phyloP scores from a whole-genome alignment of 2,329 filamentous ascomycete genomes.

The Monilinia fructicola region DNA sequence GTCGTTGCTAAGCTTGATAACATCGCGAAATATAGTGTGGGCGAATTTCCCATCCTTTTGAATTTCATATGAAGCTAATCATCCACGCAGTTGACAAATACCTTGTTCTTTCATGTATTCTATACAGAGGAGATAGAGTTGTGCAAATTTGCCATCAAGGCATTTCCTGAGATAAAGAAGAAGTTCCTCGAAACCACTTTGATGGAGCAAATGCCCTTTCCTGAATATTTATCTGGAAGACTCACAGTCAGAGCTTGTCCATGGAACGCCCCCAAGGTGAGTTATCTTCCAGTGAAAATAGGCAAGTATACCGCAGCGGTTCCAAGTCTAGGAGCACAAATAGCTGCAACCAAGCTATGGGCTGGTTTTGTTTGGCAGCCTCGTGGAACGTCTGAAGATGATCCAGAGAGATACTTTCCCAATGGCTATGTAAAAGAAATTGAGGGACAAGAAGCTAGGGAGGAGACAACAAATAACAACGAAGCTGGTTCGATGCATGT shows the following conservation, averaged over 20 bases:
- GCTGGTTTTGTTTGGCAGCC: constrained; percentile 26
- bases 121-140: constrained; percentile 34
- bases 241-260: constrained; percentile 31
- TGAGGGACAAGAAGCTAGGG: constrained; percentile 1
- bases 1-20: constrained; percentile 35
- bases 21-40: constrained; percentile 34
- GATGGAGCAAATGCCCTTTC: constrained; percentile 26
- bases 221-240: constrained; percentile 26
- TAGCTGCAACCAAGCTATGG: constrained; percentile 19
- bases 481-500: neutral
- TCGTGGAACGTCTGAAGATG: constrained; percentile 24
- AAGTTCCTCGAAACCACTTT: constrained; percentile 36
- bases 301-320: constrained; percentile 24
- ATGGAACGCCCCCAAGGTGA: constrained; percentile 15
- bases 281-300: constrained; percentile 18
- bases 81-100: constrained; percentile 1
- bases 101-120: constrained; percentile 30
- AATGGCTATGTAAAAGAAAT: constrained; percentile 14
- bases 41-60: neutral
- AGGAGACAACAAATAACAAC: neutral
- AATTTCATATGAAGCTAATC: neutral
- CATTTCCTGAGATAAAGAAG: constrained; percentile 30
- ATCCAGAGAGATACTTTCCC: constrained; percentile 25
- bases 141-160: constrained; percentile 29
- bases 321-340: neutral